Conservation (phyloP, 2,329 filamentous ascomycete species). For the Nigrospora sphaerica region DNA sequence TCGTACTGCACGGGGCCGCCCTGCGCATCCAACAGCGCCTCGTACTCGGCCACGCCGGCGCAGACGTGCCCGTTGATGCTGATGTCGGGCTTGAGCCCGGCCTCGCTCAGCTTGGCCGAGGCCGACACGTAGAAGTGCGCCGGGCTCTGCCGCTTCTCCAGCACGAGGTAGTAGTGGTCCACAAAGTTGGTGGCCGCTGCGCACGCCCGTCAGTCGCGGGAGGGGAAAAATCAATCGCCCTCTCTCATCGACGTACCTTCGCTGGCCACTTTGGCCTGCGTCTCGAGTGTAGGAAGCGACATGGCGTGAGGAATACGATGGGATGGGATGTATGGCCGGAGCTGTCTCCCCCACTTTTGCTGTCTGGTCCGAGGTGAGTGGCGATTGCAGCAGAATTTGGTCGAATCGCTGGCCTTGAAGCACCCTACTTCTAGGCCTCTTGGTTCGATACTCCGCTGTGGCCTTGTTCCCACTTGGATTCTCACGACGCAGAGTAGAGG, state of each 20-base stretch:
- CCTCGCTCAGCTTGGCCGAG: constrained; percentile 40
- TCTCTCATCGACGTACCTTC: constrained; percentile 18
- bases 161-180: constrained; percentile 67
- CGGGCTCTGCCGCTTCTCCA: constrained; percentile 56
- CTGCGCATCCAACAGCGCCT: constrained; percentile 60
- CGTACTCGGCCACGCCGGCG: constrained; percentile 55
- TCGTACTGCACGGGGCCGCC: constrained; percentile 45
- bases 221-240: background rate
- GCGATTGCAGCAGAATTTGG: no score
- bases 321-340: background rate
- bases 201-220: background rate
- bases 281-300: constrained; percentile 15
- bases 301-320: constrained; percentile 4
- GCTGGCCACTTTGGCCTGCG: constrained; percentile 24
- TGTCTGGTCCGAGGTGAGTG: no score
- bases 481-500: no score
- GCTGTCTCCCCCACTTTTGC: background rate
- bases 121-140: constrained; percentile 63
- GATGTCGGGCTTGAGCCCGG: constrained; percentile 58
- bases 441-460: no score
- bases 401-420: no score
- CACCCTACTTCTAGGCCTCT: no score
- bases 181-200: constrained; percentile 66
- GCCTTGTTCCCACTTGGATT: no score
- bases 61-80: constrained; percentile 71